A percentile compares a stretch with the other conserved stretches of the same genome.
These are phyloP conservation scores for Cercospora sojina DNA, from an alignment of 2,329 filamentous ascomycete genomes.

Conservation along the genomic window DNA sequence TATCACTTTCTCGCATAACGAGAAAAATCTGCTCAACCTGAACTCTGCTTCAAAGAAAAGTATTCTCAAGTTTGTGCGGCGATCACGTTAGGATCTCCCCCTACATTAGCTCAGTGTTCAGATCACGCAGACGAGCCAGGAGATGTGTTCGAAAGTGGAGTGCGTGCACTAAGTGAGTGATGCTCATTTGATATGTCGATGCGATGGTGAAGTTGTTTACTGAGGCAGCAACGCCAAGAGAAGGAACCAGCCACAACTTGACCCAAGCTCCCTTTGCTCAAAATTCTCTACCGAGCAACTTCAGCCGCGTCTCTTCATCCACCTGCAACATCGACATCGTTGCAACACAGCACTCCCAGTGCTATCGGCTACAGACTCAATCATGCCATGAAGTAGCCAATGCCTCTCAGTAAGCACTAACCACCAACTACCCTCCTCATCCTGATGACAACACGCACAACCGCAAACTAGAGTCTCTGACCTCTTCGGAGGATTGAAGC, in stretches of 20 bases:
- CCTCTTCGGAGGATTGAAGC: slow-evolving; percentile 31
- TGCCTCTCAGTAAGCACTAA: slow-evolving; percentile 17
- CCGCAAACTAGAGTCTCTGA: slow-evolving; percentile 35
- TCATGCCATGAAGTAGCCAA: neutral
- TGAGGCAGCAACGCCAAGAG: neutral
- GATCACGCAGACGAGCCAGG: neutral
- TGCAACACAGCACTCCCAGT: neutral
- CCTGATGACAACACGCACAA: slow-evolving; percentile 31
- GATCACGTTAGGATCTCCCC: neutral
- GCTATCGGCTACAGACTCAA: neutral
- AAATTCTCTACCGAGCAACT: slow-evolving; percentile 8
- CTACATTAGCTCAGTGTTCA: neutral
- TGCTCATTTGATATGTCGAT: neutral
- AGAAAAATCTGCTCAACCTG: neutral
- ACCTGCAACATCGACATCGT: neutral
- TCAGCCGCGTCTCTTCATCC: slow-evolving; percentile 1
- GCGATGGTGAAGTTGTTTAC: neutral
- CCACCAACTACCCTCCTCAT: neutral
- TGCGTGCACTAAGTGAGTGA: neutral
- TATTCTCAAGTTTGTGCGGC: neutral
- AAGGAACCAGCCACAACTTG: neutral
- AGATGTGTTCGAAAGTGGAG: neutral
- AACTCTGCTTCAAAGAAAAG: neutral
- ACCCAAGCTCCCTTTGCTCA: slow-evolving; percentile 4
- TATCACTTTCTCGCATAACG: neutral